Base-by-base conservation (phyloP, 2,329 filamentous ascomycete species). In the Aureobasidium sp. region DNA sequence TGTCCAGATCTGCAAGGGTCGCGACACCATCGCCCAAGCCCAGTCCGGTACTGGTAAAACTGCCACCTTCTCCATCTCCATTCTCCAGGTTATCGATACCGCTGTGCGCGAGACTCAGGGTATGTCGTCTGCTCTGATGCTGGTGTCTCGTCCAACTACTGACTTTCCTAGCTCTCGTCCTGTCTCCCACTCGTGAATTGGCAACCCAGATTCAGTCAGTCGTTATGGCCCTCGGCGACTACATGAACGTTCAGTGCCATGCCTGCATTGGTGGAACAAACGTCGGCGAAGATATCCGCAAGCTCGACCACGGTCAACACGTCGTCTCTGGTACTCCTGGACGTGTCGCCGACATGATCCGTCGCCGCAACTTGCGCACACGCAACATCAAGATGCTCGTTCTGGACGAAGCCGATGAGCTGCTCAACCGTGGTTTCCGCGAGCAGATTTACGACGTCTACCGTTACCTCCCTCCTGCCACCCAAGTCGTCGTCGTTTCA, bases 361-460 rank as follows among this genome's bases (percentile, higher is more conserved):
- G 86, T 65, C 84, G 87, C 63, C 85, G 87, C 66, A 87, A 89
- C 67, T 78, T 90, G 61, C 84, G 86, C 69, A 90, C 87, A 41
- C 83, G 86, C 65, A 81, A 89, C 74, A 90, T 90, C 78, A 90
- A 90, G 76, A 90, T 90, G 85, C 79, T 90, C 41, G 86, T 90
- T 63, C 82, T 90, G 62, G 87, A 90, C 69, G 87, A 90, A 73
- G 87, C 87, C 65, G 87, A 90, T 70, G 87, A 90, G 72, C 79
- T 90, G 61, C 85, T 97, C 15, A 95, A 97, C 78, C 89, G 92
- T 69, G 94, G 94, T 55, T 99, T 97, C 82, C 85, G 91, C 66
- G 94, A 99, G 79, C 94, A 97, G 73, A 99, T 99, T 75, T 97
- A 97, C 84, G 93, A 97, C 69, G 92, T 99, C 55, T 97, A 97